Base-by-base conservation (phyloP, 1,139 yeast genomes). In the Saccharomyces hybrid region DNA sequence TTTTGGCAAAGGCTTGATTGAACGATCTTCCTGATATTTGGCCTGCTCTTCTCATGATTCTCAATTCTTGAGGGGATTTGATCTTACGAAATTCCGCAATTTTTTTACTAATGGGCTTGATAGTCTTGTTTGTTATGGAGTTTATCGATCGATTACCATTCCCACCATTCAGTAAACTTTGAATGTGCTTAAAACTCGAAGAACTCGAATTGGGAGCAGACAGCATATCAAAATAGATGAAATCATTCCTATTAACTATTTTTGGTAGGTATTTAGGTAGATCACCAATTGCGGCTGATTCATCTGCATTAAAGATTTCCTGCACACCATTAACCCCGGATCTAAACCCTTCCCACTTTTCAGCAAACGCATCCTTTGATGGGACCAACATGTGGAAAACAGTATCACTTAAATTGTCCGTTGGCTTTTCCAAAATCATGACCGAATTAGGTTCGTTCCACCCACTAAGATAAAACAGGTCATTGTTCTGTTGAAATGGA, bases 321-420 rank as follows among this genome's bases (percentile, higher is more conserved):
- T 73, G 74, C 0, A 87, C 96, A 11, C 96, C 96, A 51, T 83
- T 81, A 6, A 85, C 77, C 1, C 99, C 99, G 44, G 95, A 85
- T 62, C 96, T 79, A 47, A 81, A 84, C 8, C 99, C 99, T 64
- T 91, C 97, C 99, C 99, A 93, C 59, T 86, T 81, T 70, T 93
- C 99, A 31, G 80, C 81, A 51, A 75, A 75, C 5, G 82, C 79
- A 67, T 91, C 86, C 64, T 84, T 84, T n/a, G 88, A 89, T 2
- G 93, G 96, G 5, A 91, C 96, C 54, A 90, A 74, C 85, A 95
- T 80, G 64, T 87, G 95, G 55, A 87, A 79, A 1, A 78, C 68
- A 19, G 82, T 73, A 61, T 83, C 83, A 6, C 81, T 84, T 16
- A 78, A 76, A 48, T 72, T 69, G 1, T 76, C 78, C 9, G 71